These are phyloP conservation scores for Monosporascus sp. DNA, from an alignment of 2,329 filamentous ascomycete genomes.

Conservation along the genomic window DNA sequence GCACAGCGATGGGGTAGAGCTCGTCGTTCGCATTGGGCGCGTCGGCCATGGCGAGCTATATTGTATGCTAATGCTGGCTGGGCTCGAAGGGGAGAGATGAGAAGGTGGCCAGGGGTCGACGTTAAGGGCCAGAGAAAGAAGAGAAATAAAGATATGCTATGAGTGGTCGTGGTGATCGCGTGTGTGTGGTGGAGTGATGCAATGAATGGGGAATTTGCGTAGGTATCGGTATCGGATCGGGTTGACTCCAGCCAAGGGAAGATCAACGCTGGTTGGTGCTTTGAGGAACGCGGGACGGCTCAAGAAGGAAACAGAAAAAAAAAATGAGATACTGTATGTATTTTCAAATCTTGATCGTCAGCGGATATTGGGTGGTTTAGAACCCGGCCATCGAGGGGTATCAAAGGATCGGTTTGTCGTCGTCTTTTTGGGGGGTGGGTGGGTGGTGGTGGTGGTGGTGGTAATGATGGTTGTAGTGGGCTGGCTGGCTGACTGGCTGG, in stretches of 20 bases:
- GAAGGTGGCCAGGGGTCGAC: too few species aligned
- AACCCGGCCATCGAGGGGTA: neutral
- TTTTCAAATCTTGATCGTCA: neutral
- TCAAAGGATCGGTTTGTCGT: neutral
- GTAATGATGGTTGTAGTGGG: neutral
- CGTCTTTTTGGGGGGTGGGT: neutral
- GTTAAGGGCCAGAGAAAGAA: too few species aligned
- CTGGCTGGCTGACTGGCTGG: neutral
- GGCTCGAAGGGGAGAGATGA: too few species aligned
- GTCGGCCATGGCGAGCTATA: slow-evolving; percentile 71
- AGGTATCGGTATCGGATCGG: neutral
- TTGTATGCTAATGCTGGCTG: neutral
- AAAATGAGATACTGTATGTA: neutral
- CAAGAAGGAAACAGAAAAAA: neutral
- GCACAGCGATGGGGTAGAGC: slow-evolving; percentile 98
- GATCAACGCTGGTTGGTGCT: neutral
- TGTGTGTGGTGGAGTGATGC: neutral
- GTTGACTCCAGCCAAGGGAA: neutral
- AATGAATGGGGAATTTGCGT: neutral
- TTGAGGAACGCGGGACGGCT: neutral
- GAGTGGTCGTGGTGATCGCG: neutral
- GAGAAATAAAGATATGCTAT: neutral
- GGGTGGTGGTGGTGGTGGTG: neutral
- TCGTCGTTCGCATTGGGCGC: slow-evolving; percentile 90
- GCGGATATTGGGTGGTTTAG: neutral